phyloP scores from a whole-genome alignment of 345 rosid species.

The Psidium friedrichsthalianum region DNA sequence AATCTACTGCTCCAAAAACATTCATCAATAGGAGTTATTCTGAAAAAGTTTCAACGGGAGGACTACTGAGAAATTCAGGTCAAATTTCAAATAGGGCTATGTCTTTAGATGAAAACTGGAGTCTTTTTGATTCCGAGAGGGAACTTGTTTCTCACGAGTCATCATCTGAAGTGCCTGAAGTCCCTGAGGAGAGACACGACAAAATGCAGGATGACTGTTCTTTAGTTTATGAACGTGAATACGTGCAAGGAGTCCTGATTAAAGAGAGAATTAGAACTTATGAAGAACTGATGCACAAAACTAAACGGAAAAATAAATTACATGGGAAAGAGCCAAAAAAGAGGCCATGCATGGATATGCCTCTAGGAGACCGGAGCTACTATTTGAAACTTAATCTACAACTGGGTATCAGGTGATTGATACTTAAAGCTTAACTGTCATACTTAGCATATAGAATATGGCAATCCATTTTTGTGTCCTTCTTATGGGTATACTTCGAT shows the following conservation, averaged over 20 bases:
- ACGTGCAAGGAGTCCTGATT: slow-evolving; percentile 81
- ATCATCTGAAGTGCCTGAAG: slow-evolving; percentile 20
- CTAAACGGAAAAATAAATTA: slow-evolving; percentile 29
- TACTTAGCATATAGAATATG: background rate
- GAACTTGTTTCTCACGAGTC: slow-evolving; percentile 24
- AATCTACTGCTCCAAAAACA: slow-evolving; percentile 18
- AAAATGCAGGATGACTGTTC: slow-evolving; percentile 26
- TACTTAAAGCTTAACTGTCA: slow-evolving; percentile 4
- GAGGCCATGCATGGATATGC: slow-evolving; percentile 29
- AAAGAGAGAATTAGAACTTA: slow-evolving; percentile 40
- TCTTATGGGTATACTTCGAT: background rate
- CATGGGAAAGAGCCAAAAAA: slow-evolving; percentile 31
- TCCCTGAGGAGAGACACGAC: slow-evolving; percentile 28
- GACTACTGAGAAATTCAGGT: slow-evolving; percentile 30
- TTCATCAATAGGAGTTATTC: slow-evolving; percentile 39
- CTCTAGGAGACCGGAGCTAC: slow-evolving; percentile 40
- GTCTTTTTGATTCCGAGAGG: slow-evolving; percentile 14
- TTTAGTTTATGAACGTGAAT: slow-evolving; percentile 68
- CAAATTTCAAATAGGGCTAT: slow-evolving; percentile 31
- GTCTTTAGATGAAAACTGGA: slow-evolving; percentile 28
- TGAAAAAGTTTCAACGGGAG: slow-evolving; percentile 33
- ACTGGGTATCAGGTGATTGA: slow-evolving; percentile 76
- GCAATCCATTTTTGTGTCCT: background rate
- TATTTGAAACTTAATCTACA: slow-evolving; percentile 83
- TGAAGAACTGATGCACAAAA: slow-evolving; percentile 21